phyloP scores from a whole-genome alignment of 768 basidiomycete genomes.

The Suillus subalutaceus region DNA sequence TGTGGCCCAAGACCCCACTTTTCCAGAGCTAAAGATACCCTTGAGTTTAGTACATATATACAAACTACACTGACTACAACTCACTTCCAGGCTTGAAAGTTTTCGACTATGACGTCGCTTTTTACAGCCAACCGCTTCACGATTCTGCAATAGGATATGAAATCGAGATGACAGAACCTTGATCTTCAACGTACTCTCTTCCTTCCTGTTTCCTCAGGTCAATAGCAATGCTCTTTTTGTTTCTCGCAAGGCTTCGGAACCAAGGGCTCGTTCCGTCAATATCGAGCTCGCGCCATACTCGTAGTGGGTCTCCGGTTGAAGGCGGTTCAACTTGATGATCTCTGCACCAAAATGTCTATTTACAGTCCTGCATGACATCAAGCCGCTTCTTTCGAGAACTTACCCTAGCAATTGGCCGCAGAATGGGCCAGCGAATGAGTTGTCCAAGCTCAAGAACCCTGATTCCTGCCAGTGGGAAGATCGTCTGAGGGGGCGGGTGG shows the following conservation, averaged over 20 bases:
- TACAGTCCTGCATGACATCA: neutral
- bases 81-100: slow-evolving; percentile 77
- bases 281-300: slow-evolving; percentile 73
- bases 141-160: slow-evolving; percentile 41
- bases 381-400: slow-evolving; percentile 14
- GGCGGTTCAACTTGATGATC: slow-evolving; percentile 75
- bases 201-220: slow-evolving; percentile 63
- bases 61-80: slow-evolving; percentile 23
- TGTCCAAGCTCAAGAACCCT: slow-evolving; percentile 73
- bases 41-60: neutral
- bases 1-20: slow-evolving; percentile 68
- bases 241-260: slow-evolving; percentile 72
- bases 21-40: slow-evolving; percentile 53
- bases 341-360: slow-evolving; percentile 72
- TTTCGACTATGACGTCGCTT: slow-evolving; percentile 70
- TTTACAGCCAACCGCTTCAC: slow-evolving; percentile 62
- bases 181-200: slow-evolving; percentile 39
- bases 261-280: slow-evolving; percentile 72
- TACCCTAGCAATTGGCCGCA: slow-evolving; percentile 74
- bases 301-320: slow-evolving; percentile 62
- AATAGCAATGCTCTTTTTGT: slow-evolving; percentile 76
- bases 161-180: neutral
- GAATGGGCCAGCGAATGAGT: slow-evolving; percentile 72
- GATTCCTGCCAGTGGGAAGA: slow-evolving; percentile 62
- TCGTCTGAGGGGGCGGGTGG: slow-evolving; percentile 23